Base-by-base conservation (phyloP, 768 basidiomycete genomes). In the Tephrocybe sp. region DNA sequence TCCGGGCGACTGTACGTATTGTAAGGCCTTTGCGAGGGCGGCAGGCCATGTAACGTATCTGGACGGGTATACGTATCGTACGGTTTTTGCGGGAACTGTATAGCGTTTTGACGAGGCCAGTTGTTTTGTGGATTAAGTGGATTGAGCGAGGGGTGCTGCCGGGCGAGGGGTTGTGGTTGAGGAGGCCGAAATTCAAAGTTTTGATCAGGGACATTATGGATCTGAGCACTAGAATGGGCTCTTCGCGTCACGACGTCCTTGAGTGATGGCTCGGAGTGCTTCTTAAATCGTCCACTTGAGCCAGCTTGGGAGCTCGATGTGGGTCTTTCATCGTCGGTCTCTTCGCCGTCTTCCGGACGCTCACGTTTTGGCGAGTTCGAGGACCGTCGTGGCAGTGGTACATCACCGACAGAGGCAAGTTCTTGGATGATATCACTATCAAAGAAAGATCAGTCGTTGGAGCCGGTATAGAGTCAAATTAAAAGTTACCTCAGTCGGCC, bases 401-500 rank as follows among this genome's bases (percentile, higher is more conserved):
- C 70, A 23, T 87, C 83, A 2, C 85, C 85, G 3, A 82, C 84
- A 0, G 75, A 81, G 5, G 85, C 84, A 2, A 88, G 71, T 54
- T 88, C 86, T 48, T 78, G 83, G 4, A 88, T 66, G 39, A 88
- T 77, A 55, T 88, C 84, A 81, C 86, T 87, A 52, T 7, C 38
- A 11, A 31, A 10, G 27, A n/a, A n/a, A 39, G 44, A 71, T 11
- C 12, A 23, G 22, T 18, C 21, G 22, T 50, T 36, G 34, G 21
- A 11, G 25, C 19, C 23, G n/a, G 12, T 2, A 69, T 18, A 25
- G 34, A 69, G 19, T 72, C 69, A 19, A 24, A 54, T 63, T 39
- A 34, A 15, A 9, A 10, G 8, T 12, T 57, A 75, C 77, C 73
- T 73, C n/a, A 77, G 56, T 29, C 71, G 68, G 27, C 77, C 79